phyloP scores from a whole-genome alignment of 257 asterid genomes.

The Eustoma russellianum region DNA sequence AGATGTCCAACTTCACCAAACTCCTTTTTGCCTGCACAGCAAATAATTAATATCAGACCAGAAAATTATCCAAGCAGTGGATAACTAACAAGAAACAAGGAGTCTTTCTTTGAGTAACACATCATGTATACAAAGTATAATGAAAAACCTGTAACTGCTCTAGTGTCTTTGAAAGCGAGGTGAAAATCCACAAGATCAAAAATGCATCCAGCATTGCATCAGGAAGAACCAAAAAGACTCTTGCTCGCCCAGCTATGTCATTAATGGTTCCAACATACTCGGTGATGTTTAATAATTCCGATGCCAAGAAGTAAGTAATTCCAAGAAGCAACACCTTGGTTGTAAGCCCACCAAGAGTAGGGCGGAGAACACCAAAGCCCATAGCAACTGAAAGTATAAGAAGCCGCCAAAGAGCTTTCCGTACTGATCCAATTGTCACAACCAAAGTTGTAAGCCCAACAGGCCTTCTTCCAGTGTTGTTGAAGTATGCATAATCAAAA shows the following conservation, averaged over 20 bases:
- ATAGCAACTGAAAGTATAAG: conserved; percentile 88
- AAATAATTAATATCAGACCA: conserved; percentile 14
- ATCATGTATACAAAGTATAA: conserved; percentile 1
- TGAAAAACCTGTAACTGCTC: conserved; percentile 86
- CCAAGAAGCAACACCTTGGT: conserved; percentile 87
- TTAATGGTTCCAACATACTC: conserved; percentile 88
- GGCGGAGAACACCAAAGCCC: conserved; percentile 98
- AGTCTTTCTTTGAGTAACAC: neutral
- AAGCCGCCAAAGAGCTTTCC: conserved; percentile 71
- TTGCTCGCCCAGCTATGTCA: conserved; percentile 85
- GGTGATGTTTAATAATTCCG: conserved; percentile 73
- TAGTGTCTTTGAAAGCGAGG: conserved; percentile 84
- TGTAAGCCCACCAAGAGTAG: conserved; percentile 96
- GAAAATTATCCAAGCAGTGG: conserved; percentile 9
- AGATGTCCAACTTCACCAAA: conserved; percentile 77
- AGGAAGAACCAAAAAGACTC: conserved; percentile 79
- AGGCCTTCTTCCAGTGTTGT: conserved; percentile 81
- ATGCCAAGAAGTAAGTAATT: conserved; percentile 66
- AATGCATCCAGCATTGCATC: conserved; percentile 90
- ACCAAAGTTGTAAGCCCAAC: conserved; percentile 88
- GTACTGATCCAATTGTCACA: conserved; percentile 73
- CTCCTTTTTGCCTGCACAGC: conserved; percentile 80
- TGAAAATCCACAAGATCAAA: conserved; percentile 90
- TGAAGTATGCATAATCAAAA: conserved; percentile 78
- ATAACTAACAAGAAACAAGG: neutral